Base-by-base conservation (phyloP, 2,329 filamentous ascomycete genomes). In the Colletotrichum musicola region DNA sequence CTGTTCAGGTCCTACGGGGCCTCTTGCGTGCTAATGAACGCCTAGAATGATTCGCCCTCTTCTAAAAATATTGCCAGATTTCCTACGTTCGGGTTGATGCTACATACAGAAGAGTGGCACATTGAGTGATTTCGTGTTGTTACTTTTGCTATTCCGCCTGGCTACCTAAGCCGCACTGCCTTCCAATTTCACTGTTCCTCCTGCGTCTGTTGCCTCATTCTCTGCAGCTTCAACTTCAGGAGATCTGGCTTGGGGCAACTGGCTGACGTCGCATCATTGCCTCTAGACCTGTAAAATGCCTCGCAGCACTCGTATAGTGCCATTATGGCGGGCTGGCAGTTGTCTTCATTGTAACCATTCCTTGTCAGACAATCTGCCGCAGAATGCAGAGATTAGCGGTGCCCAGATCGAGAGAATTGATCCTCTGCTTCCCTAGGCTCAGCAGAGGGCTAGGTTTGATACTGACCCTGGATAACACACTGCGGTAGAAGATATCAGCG, bases 21-120 rank as follows among this genome's bases (percentile, higher is more conserved):
- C 88, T 93, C 95, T 92, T 85, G 93, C 95, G 95, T 93, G 96
- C 96, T 99, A 89, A 95, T 91, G 93, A 94, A 93, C 87, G 93
- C 92, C 95, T 92, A 93, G 97, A 93, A 92, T 79, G 85, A 89
- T 85, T 84, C 81, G 86, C 90, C 88, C 89, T 92, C 88, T 88
- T 88, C 90, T 84, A 88, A 13, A 85, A 82, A 85, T 86, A 90
- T 92, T 90, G 82, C 89, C 90, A 86, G 84, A 88, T 80, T 77
- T 73, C 77, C 78, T 83, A 79, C 73, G 77, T 77, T 79, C 82
- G 77, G 79, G 82, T 81, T 81, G 82, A 81, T 83, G 84, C 83
- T 84, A 38, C 20, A 50, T 18, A 56, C 40, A 78, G 82, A 81
- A 79, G 83, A 82, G 85, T 85, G 80, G 78, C 76, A 84, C 83